A percentile compares a stretch with the other conserved stretches of the same genome.
phyloP scores from a whole-genome alignment of 2,329 filamentous ascomycete genomes.

The Paecilomyces formosus region DNA sequence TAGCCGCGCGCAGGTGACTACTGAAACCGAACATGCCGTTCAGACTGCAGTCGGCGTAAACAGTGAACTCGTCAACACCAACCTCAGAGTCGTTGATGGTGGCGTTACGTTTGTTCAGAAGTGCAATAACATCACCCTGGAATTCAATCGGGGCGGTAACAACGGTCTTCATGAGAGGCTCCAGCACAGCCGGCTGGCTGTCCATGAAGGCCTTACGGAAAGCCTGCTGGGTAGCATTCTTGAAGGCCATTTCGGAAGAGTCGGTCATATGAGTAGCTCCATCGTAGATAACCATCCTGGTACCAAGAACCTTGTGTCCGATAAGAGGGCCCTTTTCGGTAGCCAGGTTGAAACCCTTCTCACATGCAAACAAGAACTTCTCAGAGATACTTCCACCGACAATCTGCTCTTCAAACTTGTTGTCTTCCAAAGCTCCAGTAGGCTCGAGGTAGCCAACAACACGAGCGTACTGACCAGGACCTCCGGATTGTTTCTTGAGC shows the following conservation, averaged over 20 bases:
- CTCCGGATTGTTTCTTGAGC: constrained; percentile 90
- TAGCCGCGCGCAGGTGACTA: constrained; percentile 81
- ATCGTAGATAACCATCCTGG: constrained; percentile 88
- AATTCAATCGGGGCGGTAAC: constrained; percentile 96
- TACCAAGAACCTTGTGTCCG: constrained; percentile 85
- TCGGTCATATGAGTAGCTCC: constrained; percentile 97
- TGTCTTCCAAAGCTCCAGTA: constrained; percentile 61
- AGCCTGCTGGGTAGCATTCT: constrained; percentile 86
- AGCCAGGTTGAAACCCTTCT: constrained; percentile 82
- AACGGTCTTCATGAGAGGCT: constrained; percentile 97
- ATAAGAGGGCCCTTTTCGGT: constrained; percentile 84
- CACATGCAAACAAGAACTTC: constrained; percentile 90
- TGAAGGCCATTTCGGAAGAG: constrained; percentile 95
- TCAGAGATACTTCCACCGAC: constrained; percentile 86
- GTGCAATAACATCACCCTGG: constrained; percentile 88
- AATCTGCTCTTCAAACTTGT: constrained; percentile 81
- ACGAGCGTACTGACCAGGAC: constrained; percentile 89
- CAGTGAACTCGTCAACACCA: constrained; percentile 85
- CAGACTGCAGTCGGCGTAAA: constrained; percentile 84
- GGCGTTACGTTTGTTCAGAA: constrained; percentile 94
- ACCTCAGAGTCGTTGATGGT: constrained; percentile 95
- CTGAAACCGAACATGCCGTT: constrained; percentile 99
- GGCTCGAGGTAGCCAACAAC: constrained; percentile 91
- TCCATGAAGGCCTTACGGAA: constrained; percentile 89
- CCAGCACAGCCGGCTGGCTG: constrained; percentile 74